Base-by-base conservation (phyloP, 2,329 filamentous ascomycete genomes). In the Calycina marina region DNA sequence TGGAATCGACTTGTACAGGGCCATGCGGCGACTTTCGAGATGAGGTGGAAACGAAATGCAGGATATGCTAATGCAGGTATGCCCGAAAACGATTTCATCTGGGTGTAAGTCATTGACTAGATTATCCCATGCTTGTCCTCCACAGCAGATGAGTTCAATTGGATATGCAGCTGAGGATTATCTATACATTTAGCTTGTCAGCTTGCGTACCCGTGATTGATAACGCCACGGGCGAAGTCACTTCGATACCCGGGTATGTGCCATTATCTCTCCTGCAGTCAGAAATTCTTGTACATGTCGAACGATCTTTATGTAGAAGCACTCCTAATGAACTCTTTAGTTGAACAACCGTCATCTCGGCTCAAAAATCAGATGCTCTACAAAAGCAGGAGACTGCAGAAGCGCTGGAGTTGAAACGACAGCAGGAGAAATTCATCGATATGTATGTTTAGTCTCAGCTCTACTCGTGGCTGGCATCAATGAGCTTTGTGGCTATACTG, bases 391-490 rank as follows among this genome's bases (percentile, higher is more conserved):
- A 64, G 65, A 46, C 48, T 4, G 30, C 34, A 32, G 65, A 72
- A 35, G 69, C 69, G 1, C 62, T 71, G 16, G 67, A 70, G 46
- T 68, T 67, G 14, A 71, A 69, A 46, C 59, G 75, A 3, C 77
- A 81, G 48, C 81, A 88, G 49, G 79, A 86, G 45, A 79, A 80
- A 41, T 86, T 85, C 44, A 82, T 86, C 47, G 80, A 84, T 52
- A 81, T 82, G 56, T 18, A 18, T 16, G 27, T 11, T 76, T 81
- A 47, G n/a, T n/a, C n/a, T n/a, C n/a, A n/a, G n/a, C n/a, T n/a
- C n/a, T n/a, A n/a, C n/a, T n/a, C n/a, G n/a, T n/a, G n/a, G n/a
- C n/a, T n/a, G n/a, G n/a, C n/a, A n/a, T 76, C 80, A 48, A 74
- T 81, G 65, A 65, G n/a, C n/a, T 22, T 22, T 22, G n/a, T 22